phyloP scores from a whole-genome alignment of 2,329 filamentous ascomycete species.

The Chaetomium sp. region DNA sequence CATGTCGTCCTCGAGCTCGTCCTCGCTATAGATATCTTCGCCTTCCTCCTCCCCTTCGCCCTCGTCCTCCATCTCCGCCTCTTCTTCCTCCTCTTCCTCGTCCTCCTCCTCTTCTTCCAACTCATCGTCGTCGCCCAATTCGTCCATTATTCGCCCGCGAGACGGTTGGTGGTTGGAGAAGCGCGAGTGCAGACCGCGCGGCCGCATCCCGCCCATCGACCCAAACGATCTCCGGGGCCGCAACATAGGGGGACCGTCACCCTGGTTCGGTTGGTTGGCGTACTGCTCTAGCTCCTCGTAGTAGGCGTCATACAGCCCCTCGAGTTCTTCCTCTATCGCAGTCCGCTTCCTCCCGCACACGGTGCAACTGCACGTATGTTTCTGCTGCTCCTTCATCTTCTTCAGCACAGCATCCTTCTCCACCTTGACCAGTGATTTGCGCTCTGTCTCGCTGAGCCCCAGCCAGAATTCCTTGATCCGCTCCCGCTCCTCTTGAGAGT shows the following conservation, averaged over 20 bases:
- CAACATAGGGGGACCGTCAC: constrained; percentile 63
- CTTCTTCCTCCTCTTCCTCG: constrained; percentile 48
- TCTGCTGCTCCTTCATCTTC: constrained; percentile 99
- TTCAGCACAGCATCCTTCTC: constrained; percentile 96
- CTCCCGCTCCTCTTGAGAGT: constrained; percentile 87
- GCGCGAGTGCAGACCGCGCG: constrained; percentile 51
- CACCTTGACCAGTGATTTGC: constrained; percentile 91
- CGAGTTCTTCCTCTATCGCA: constrained; percentile 95
- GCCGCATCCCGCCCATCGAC: constrained; percentile 47
- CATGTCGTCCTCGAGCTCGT: constrained; percentile 49
- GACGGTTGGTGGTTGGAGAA: constrained; percentile 64
- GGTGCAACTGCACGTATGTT: constrained; percentile 96
- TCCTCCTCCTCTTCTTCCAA: constrained; percentile 44
- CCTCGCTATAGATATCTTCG: constrained; percentile 56
- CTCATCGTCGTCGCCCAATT: constrained; percentile 44
- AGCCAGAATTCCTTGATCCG: constrained; percentile 99
- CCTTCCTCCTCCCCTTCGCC: constrained; percentile 33
- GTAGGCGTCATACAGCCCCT: constrained; percentile 96
- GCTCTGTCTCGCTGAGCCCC: constrained; percentile 85
- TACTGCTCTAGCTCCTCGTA: constrained; percentile 98
- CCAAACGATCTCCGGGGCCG: constrained; percentile 59
- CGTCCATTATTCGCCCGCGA: constrained; percentile 66
- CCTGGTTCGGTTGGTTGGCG: constrained; percentile 71
- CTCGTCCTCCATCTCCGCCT: constrained; percentile 44
- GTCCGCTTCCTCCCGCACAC: constrained; percentile 94